Percentiles rank a stretch among this genome's conserved stretches.
Conservation (phyloP, 352 stramenopile species). For the Phytophthora pluvialis region DNA sequence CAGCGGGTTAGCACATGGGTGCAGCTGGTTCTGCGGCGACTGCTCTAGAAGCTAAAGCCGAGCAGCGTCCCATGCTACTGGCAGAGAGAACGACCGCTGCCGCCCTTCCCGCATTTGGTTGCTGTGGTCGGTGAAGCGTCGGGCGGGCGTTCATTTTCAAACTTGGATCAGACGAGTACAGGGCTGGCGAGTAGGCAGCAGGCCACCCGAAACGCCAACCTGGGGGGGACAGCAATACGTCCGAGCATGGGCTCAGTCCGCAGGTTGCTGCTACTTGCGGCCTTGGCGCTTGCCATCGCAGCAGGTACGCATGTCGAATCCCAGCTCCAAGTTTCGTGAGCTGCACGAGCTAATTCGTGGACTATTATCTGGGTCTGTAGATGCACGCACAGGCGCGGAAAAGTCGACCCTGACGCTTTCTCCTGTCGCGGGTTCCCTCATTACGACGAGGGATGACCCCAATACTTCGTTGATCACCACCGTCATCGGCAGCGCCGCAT, state of each 20-base stretch:
- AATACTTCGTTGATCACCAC: neutral
- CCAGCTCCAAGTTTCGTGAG: neutral
- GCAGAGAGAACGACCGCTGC: slow-evolving; percentile 24
- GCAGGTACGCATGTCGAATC: slow-evolving; percentile 13
- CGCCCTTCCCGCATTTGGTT: slow-evolving; percentile 13
- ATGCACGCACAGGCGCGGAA: slow-evolving; percentile 12
- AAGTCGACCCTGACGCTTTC: slow-evolving; percentile 29
- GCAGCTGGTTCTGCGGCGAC: slow-evolving; percentile 36
- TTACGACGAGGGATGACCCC: slow-evolving; percentile 13
- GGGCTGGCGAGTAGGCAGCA: neutral
- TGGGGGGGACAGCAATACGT: slow-evolving; percentile 7
- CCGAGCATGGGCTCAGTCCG: slow-evolving; percentile 30
- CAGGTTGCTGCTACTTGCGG: slow-evolving; percentile 27
- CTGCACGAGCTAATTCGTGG: neutral
- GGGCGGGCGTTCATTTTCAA: slow-evolving; percentile 28
- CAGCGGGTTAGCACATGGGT: slow-evolving; percentile 24
- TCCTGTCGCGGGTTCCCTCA: slow-evolving; percentile 22
- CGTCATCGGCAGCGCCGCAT: slow-evolving; percentile 21
- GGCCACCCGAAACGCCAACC: slow-evolving; percentile 8
- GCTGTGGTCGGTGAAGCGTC: slow-evolving; percentile 18
- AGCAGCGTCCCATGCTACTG: slow-evolving; percentile 16
- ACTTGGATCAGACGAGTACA: slow-evolving; percentile 41
- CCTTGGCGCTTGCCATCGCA: slow-evolving; percentile 22
- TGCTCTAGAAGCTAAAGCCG: slow-evolving; percentile 16
- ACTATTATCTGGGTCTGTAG: slow-evolving; percentile 10